Base-by-base conservation (phyloP, 2,329 filamentous ascomycete species). In the Davidsoniella virescens region DNA sequence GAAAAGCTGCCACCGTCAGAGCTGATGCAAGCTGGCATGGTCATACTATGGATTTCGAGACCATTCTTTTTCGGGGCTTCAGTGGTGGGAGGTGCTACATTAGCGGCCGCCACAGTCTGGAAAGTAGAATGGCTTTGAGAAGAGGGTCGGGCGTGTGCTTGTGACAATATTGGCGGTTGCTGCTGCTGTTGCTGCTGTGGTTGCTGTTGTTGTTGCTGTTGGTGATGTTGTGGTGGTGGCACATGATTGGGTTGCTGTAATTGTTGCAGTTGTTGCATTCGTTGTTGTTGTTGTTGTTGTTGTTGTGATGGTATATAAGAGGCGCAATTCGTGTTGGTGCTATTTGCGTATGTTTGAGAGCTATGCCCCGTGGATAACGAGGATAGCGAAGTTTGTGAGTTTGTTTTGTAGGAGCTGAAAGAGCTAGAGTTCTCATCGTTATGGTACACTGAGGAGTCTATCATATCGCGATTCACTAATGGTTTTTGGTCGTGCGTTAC, bases 1-100 rank as follows among this genome's bases (percentile, higher is more conserved):
- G 85, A 75, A 56, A 94, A 63, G 59, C 76, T 88, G 6, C 85
- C 84, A 43, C 84, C 83, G 57, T 73, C 78, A 33, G 79, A 71
- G 59, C 81, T 87, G 60, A 94, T 87, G 37, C 84, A 81, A 42
- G 71, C 68, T 5, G 87, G 86, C 39, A 93, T 80, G 58, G 82
- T 78, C 37, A 90, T 69, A 59, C 73, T 78, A 60, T 78, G 74
- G 54, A 66, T 68, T 2, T 74, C 70, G 61, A 78, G 66, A 25
- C 64, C 66, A 25, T 5, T 59, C 56, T 26, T 60, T 17, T 49
- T 49, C 5, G 51, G 51, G 12, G 39, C 50, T 39, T 44, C 48
- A 14, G 14, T 33, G 20, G 50, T 26, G 25, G 45, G 20, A 16
- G 48, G 40, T 7, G 20, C 10, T 3, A 47, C 36, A 20, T 38